Percentiles rank a stretch among this genome's conserved stretches.
These are phyloP conservation scores for Pelargonium myrrhifolium DNA, from an alignment of 441 rosid species.

Conservation along the genomic window DNA sequence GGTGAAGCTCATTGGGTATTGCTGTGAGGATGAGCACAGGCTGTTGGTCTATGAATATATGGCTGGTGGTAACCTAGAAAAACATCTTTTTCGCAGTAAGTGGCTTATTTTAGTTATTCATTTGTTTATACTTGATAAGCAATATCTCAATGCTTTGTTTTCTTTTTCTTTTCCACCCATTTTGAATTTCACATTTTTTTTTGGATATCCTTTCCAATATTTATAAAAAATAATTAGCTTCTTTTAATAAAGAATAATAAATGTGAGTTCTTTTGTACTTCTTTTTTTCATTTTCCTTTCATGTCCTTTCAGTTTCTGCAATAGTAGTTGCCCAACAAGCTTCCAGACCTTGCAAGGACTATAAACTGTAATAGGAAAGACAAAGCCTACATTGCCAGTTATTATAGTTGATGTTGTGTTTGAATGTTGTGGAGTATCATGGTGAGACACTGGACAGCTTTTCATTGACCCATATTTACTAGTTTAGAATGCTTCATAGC, in stretches of 20 bases:
- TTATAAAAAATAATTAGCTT: no score
- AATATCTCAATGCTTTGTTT: neutral
- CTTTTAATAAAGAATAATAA: no score
- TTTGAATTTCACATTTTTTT: no score
- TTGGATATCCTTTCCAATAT: no score
- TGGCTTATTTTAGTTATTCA: constrained; percentile 10
- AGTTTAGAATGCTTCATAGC: neutral
- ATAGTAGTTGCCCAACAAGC: no score
- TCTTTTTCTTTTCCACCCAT: neutral
- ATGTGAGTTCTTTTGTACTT: no score
- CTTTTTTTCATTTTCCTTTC: no score
- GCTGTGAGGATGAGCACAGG: constrained; percentile 97
- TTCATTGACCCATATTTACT: neutral
- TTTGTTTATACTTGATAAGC: neutral
- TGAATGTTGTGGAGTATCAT: neutral
- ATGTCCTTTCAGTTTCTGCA: no score
- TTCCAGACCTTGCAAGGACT: no score
- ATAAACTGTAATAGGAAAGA: neutral
- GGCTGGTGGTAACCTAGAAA: constrained; percentile 92
- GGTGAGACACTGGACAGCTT: neutral
- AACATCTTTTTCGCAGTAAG: constrained; percentile 89
- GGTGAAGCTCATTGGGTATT: constrained; percentile 94
- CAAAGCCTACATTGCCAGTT: neutral
- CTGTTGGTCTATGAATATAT: constrained; percentile 87
- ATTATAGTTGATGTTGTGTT: neutral